Conservation (phyloP, 2,329 filamentous ascomycete genomes). For the Aspergillus unguis region DNA sequence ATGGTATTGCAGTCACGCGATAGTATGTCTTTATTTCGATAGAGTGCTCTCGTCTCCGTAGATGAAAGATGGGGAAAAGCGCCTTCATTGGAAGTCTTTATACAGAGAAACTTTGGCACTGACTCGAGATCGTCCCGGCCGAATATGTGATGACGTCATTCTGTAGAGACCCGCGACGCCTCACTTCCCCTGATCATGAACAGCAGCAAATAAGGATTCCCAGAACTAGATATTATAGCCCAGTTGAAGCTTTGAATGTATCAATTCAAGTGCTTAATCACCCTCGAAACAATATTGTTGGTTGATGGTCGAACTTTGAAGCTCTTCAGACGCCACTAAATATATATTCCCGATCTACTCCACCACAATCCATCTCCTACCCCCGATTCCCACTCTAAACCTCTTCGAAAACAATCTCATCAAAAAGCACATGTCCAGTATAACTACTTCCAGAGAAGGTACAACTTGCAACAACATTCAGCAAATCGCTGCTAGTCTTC, state of each 20-base stretch:
- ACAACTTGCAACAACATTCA: not conserved
- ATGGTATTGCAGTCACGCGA: not conserved
- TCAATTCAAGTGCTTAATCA: too few species aligned
- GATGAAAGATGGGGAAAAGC: not conserved
- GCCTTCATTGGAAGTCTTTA: not conserved
- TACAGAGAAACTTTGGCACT: not conserved
- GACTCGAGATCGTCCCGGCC: not conserved
- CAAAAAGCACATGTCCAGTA: not conserved
- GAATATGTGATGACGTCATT: not conserved
- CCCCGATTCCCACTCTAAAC: not conserved
- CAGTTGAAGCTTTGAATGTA: too few species aligned
- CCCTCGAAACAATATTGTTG: not conserved
- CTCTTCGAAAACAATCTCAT: not conserved
- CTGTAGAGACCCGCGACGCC: not conserved
- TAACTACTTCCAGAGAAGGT: conserved; percentile 1
- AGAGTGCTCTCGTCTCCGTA: not conserved
- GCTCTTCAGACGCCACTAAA: not conserved
- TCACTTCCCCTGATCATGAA: not conserved
- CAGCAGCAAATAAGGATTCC: not conserved
- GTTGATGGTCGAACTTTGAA: not conserved
- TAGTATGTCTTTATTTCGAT: not conserved
- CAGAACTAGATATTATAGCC: too few species aligned
- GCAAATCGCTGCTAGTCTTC: conserved; percentile 8
- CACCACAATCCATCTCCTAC: too few species aligned
- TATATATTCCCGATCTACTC: too few species aligned